phyloP scores from a whole-genome alignment of 306 rosid genomes.

The Vicia faba region DNA sequence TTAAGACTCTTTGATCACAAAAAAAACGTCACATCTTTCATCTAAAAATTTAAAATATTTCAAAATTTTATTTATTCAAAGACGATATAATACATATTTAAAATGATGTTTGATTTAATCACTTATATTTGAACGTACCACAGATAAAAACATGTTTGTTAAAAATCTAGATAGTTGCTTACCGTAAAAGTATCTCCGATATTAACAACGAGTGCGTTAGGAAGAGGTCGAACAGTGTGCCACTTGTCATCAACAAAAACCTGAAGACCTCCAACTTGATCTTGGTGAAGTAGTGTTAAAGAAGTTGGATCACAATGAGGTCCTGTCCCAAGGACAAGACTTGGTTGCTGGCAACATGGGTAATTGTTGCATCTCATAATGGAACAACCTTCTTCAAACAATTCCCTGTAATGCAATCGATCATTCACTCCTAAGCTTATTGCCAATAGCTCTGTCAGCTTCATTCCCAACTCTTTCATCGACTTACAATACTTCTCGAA shows the following conservation, averaged over 20 bases:
- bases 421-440: conserved; percentile 72
- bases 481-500: conserved; percentile 67
- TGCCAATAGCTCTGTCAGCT: conserved; percentile 59
- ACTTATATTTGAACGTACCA: no score
- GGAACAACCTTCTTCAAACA: conserved; percentile 61
- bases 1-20: no score
- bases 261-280: conserved; percentile 73
- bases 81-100: no score
- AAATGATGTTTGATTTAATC: no score
- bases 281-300: conserved; percentile 75
- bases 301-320: conserved; percentile 87
- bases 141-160: no score
- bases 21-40: no score
- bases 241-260: conserved; percentile 60
- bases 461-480: conserved; percentile 56
- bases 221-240: conserved; percentile 56
- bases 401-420: conserved; percentile 42
- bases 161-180: not conserved
- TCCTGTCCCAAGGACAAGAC: conserved; percentile 62
- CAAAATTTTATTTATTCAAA: no score
- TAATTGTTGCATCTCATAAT: conserved; percentile 81
- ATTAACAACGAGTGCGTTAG: conserved; percentile 62
- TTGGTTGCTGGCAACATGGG: conserved; percentile 61
- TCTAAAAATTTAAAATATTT: no score
- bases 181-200: conserved; percentile 78